Evolutionary conservation across 371 early-diverging fungal genomes (phyloP).

Genomic region (Mucor irregularis): DNA sequence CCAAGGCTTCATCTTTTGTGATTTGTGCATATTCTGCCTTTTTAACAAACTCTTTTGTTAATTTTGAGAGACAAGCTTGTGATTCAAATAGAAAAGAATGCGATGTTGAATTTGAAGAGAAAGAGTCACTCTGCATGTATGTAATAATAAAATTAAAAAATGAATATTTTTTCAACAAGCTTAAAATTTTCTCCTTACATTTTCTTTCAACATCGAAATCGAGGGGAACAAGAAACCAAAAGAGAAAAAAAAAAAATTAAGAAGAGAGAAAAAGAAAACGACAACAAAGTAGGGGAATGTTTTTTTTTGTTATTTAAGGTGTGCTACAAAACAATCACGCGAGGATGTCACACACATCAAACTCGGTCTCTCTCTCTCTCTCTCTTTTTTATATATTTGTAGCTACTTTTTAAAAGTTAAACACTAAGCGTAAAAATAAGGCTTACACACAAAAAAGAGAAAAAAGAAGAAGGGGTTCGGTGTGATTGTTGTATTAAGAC

Average conservation of each 20-base stretch:
- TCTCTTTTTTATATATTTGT: too few species aligned
- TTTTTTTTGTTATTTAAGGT: background rate
- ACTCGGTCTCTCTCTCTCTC: too few species aligned
- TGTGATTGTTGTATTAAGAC: too few species aligned
- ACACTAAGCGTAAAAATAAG: too few species aligned
- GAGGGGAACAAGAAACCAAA: background rate
- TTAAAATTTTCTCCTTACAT: background rate
- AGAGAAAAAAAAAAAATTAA: background rate
- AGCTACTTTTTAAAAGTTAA: too few species aligned
- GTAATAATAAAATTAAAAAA: background rate
- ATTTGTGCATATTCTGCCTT: constrained; percentile 24
- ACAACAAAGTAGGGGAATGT: background rate
- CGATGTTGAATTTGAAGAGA: too few species aligned
- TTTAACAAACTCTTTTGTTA: constrained; percentile 18
- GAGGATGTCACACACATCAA: too few species aligned
- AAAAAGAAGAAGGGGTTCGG: too few species aligned
- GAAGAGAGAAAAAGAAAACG: background rate
- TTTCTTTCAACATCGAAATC: background rate
- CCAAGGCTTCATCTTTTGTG: constrained; percentile 18
- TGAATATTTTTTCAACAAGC: background rate
- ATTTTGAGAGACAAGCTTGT: constrained; percentile 8
- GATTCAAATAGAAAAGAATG: too few species aligned
- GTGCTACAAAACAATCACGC: background rate
- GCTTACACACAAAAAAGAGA: too few species aligned
- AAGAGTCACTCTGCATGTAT: too few species aligned